Percentiles rank a stretch among this genome's conserved stretches.
Conservation (phyloP, 1,139 yeast species). For the Insectozyma bohioensis region DNA sequence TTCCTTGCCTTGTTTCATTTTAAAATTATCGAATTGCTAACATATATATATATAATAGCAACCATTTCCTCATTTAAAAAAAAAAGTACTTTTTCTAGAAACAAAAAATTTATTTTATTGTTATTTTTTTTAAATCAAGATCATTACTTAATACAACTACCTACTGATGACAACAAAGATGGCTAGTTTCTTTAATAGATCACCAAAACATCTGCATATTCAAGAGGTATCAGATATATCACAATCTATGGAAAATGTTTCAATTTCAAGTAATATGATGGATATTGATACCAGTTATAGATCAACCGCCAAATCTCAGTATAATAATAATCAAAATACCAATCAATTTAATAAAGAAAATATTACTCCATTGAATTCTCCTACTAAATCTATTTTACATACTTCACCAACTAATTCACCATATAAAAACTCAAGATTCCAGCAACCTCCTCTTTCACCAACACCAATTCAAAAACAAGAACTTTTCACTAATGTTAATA, state of each 20-base stretch:
- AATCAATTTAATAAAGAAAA: constrained; percentile 42
- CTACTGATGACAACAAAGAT: constrained; percentile 10
- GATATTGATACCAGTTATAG: constrained; percentile 39
- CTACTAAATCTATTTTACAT: constrained; percentile 40
- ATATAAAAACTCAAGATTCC: constrained; percentile 9
- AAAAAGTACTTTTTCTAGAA: too few species aligned
- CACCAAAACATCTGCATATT: constrained; percentile 22
- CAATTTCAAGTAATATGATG: constrained; percentile 43
- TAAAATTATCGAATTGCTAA: too few species aligned
- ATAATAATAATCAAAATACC: constrained; percentile 9
- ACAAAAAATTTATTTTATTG: too few species aligned
- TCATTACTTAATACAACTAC: too few species aligned
- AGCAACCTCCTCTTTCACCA: constrained; percentile 10
- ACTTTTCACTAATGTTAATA: too few species aligned
- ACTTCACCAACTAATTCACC: constrained; percentile 25
- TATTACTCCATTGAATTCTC: constrained; percentile 44
- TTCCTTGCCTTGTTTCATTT: too few species aligned
- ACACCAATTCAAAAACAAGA: constrained; percentile 6
- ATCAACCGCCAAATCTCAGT: constrained; percentile 15
- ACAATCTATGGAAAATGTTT: constrained; percentile 47
- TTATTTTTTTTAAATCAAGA: too few species aligned
- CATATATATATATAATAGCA: too few species aligned
- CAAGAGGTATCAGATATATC: constrained; percentile 32
- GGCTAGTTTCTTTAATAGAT: constrained; percentile 25
- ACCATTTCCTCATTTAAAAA: too few species aligned